Percentiles rank a stretch among this genome's conserved stretches.
phyloP scores from a whole-genome alignment of 2,329 filamentous ascomycete genomes.

The Cercospora sp. region DNA sequence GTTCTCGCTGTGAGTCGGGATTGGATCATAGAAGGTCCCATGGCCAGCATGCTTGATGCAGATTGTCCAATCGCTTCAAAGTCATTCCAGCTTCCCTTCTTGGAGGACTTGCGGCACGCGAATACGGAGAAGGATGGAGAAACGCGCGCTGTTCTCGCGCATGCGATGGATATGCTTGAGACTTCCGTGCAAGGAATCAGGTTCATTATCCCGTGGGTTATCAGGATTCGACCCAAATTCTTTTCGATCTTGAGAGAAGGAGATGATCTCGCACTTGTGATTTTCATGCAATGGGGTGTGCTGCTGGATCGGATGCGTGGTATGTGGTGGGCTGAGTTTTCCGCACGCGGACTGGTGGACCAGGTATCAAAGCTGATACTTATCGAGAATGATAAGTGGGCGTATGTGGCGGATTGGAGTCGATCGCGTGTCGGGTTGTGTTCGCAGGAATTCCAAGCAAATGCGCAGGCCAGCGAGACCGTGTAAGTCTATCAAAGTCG shows the following conservation, averaged over 20 bases:
- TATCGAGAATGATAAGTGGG: not conserved
- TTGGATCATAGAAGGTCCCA: not conserved
- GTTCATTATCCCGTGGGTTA: not conserved
- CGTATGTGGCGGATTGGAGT: not conserved
- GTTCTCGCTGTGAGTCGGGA: not conserved
- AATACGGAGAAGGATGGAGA: not conserved
- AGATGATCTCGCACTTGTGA: not conserved
- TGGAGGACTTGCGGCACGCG: not conserved
- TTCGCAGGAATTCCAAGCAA: not conserved
- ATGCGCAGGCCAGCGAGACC: not conserved
- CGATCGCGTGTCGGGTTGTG: not conserved
- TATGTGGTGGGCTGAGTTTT: not conserved
- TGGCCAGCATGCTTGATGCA: not conserved
- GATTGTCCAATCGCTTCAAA: not conserved
- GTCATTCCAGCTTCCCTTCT: not conserved
- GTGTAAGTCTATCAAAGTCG: not conserved
- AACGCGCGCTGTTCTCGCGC: not conserved
- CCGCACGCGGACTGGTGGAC: not conserved
- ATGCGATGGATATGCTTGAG: not conserved
- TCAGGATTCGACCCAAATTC: not conserved
- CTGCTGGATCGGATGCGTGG: not conserved
- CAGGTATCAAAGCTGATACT: not conserved
- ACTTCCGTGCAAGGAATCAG: not conserved
- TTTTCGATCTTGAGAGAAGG: not conserved
- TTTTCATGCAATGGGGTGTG: not conserved